A percentile compares a stretch with the other conserved stretches of the same genome.
These are phyloP conservation scores for Chamaecrista fasciculata DNA, from an alignment of 306 rosid genomes.

Conservation along the genomic window DNA sequence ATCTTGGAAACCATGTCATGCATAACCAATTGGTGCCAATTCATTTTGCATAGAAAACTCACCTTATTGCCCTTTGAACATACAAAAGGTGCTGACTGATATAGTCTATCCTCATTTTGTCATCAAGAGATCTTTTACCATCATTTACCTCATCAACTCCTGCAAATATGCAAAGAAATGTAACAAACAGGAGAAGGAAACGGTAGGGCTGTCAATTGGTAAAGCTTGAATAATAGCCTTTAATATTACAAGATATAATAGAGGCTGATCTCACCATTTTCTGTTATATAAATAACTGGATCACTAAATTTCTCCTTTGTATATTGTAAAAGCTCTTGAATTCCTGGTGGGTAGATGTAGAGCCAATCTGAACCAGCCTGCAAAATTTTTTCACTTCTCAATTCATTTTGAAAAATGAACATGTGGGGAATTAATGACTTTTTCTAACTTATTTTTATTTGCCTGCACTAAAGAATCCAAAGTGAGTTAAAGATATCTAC, in stretches of 20 bases:
- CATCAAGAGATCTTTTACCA: slow-evolving; percentile 42
- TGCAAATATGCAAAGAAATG: slow-evolving; percentile 27
- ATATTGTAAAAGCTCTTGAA: slow-evolving; percentile 31
- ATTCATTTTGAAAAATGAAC: not conserved
- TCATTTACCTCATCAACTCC: slow-evolving; percentile 59
- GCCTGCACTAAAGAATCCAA: slow-evolving; percentile 11
- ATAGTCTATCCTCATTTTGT: slow-evolving; percentile 45
- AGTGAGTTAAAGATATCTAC: slow-evolving; percentile 18
- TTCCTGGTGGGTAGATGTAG: slow-evolving; percentile 37
- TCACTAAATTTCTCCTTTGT: slow-evolving; percentile 28
- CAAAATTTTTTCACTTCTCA: not conserved
- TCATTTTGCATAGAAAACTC: slow-evolving; percentile 30
- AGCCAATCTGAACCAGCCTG: slow-evolving; percentile 35
- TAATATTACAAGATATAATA: not conserved
- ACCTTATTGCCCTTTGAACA: slow-evolving; percentile 51
- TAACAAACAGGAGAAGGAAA: not conserved
- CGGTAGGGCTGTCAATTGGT: not conserved
- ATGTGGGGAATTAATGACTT: not conserved
- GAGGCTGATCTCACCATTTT: slow-evolving; percentile 40
- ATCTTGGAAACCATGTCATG: not conserved
- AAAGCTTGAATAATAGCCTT: slow-evolving; percentile 10
- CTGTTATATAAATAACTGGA: slow-evolving; percentile 46
- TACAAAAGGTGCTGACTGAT: slow-evolving; percentile 38
- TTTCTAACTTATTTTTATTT: not conserved
- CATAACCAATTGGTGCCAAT: not conserved